A percentile compares a stretch with the other conserved stretches of the same genome.
These are phyloP conservation scores for Yamadazyma insecticola DNA, from an alignment of 805 yeast species.

Conservation along the genomic window DNA sequence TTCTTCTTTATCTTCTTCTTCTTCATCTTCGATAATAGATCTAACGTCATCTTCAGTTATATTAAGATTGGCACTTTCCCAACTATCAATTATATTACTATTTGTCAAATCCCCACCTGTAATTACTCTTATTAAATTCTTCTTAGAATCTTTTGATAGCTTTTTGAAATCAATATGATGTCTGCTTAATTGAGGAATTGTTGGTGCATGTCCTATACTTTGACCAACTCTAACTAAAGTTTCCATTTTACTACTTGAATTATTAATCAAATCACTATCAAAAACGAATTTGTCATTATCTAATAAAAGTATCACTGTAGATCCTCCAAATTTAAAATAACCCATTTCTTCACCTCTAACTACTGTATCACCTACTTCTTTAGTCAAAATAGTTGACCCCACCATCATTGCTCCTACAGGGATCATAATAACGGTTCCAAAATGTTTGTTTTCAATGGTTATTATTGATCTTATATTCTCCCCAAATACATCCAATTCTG, in stretches of 20 bases:
- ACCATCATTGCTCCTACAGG: constrained; percentile 99
- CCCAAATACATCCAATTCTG: constrained; percentile 85
- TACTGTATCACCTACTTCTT: constrained; percentile 53
- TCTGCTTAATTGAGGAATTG: constrained; percentile 45
- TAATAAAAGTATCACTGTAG: constrained; percentile 71
- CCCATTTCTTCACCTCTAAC: constrained; percentile 82
- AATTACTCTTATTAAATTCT: constrained; percentile 50
- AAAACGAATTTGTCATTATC: constrained; percentile 47
- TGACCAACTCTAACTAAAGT: constrained; percentile 87
- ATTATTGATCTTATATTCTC: constrained; percentile 80
- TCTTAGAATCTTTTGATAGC: constrained; percentile 42
- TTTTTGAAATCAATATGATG: constrained; percentile 41
- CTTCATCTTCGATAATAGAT: constrained; percentile 9
- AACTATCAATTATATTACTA: constrained; percentile 26
- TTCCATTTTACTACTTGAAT: constrained; percentile 68
- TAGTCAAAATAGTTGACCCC: constrained; percentile 78
- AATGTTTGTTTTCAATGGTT: constrained; percentile 70
- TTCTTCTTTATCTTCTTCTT: constrained; percentile 1
- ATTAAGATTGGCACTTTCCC: constrained; percentile 33
- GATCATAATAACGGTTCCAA: constrained; percentile 73
- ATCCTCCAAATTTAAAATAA: constrained; percentile 94
- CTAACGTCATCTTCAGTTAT: constrained; percentile 18
- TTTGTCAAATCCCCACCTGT: constrained; percentile 50
- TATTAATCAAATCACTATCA: constrained; percentile 69
- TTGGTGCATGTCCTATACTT: constrained; percentile 76